phyloP scores from a whole-genome alignment of 2,329 filamentous ascomycete genomes.

The Coniochaeta prunicola region DNA sequence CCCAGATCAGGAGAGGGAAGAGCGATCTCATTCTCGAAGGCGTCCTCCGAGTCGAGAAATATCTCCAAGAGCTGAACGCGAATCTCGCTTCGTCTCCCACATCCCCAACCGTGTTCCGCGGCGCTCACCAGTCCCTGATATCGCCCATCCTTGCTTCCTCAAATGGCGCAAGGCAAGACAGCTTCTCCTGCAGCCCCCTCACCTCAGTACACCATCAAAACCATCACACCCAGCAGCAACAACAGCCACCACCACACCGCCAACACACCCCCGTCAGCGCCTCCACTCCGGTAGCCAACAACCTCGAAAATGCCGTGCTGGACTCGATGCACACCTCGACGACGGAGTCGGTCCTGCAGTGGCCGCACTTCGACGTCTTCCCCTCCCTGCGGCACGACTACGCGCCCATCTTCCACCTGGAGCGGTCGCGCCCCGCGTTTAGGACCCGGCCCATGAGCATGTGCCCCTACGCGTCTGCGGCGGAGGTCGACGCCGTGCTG shows the following conservation, averaged over 20 bases:
- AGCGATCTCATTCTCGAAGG: constrained; percentile 44
- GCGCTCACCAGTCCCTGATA: constrained; percentile 1
- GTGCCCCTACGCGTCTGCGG: constrained; percentile 32
- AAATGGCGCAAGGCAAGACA: constrained; percentile 5
- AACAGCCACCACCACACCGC: constrained; percentile 14
- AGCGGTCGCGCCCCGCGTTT: constrained; percentile 31
- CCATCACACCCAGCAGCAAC: constrained; percentile 4
- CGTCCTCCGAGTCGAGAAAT: constrained; percentile 37
- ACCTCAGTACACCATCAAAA: constrained; percentile 2
- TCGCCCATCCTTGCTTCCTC: constrained; percentile 1
- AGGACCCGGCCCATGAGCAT: constrained; percentile 24
- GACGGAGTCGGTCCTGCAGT: constrained; percentile 42
- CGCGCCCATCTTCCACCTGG: constrained; percentile 38
- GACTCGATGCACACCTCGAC: constrained; percentile 43
- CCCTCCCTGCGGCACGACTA: constrained; percentile 33
- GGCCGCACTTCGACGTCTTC: constrained; percentile 40
- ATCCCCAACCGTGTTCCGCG: not conserved
- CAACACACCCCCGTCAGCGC: constrained; percentile 2
- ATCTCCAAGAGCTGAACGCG: constrained; percentile 35
- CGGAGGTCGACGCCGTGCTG: constrained; percentile 33
- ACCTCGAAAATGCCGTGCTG: constrained; percentile 38
- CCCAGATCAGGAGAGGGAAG: constrained; percentile 32
- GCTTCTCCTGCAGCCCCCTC: constrained; percentile 12
- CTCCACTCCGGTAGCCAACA: constrained; percentile 3
- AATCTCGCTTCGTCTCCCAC: constrained; percentile 24